Evolutionary conservation across 129 eudicot genomes (phyloP).

Genomic region (Daucus carota): DNA sequence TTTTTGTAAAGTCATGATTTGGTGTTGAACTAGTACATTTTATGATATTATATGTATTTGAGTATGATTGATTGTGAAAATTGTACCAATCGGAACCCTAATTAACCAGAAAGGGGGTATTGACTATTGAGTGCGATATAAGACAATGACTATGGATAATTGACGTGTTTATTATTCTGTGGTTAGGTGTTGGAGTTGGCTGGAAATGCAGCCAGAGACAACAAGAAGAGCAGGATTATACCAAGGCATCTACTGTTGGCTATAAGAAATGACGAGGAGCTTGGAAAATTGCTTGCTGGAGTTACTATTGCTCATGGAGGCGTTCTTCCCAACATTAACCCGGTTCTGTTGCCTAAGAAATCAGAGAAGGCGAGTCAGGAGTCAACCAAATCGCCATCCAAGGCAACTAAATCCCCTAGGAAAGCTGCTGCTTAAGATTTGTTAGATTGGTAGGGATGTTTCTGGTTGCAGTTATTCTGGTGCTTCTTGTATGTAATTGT

Average conservation of each 20-base stretch:
- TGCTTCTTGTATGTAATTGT: background rate
- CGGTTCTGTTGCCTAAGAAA: slow-evolving; percentile 35
- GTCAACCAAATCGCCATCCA: slow-evolving; percentile 30
- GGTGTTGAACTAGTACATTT: background rate
- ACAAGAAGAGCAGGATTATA: slow-evolving; percentile 39
- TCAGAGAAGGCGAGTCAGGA: slow-evolving; percentile 28
- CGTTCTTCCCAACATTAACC: slow-evolving; percentile 42
- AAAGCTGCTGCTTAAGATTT: slow-evolving; percentile 11
- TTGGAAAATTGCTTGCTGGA: slow-evolving; percentile 27
- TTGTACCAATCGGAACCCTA: background rate
- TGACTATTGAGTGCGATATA: background rate
- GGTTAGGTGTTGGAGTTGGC: slow-evolving; percentile 43
- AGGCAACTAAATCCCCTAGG: slow-evolving; percentile 38
- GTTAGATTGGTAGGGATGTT: background rate
- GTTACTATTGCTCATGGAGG: slow-evolving; percentile 49
- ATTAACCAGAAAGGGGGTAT: background rate
- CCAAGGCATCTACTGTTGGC: slow-evolving; percentile 41
- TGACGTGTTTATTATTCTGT: background rate
- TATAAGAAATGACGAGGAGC: slow-evolving; percentile 47
- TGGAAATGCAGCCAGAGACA: slow-evolving; percentile 44
- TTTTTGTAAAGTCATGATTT: too few relatives aligned
- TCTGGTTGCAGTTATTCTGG: background rate
- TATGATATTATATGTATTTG: background rate
- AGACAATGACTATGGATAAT: background rate
- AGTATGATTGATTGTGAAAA: background rate